phyloP scores from a whole-genome alignment of 2,329 filamentous ascomycete genomes.

The Ophiosphaerella narmari region DNA sequence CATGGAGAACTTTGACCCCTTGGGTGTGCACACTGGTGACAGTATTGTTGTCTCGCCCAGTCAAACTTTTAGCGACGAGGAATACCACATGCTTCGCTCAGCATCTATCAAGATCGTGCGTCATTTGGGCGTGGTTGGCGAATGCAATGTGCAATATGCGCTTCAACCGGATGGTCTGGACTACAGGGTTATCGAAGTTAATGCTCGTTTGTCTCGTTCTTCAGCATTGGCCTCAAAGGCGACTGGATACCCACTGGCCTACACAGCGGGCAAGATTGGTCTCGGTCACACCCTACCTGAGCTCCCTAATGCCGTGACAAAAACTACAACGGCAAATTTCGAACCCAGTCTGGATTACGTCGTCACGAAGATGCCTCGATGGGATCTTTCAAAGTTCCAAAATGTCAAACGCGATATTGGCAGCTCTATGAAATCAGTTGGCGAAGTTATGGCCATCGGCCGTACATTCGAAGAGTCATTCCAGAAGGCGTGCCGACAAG shows the following conservation, averaged over 20 bases:
- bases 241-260: conserved; percentile 94
- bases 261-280: conserved; percentile 97
- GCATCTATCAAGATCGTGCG: conserved; percentile 98
- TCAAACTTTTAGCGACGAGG: conserved; percentile 96
- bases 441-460: conserved; percentile 99
- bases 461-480: conserved; percentile 98
- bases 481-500: conserved; percentile 97
- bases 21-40: conserved; percentile 97
- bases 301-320: conserved; percentile 95
- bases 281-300: conserved; percentile 94
- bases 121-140: conserved; percentile 94
- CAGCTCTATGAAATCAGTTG: conserved; percentile 98
- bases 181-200: conserved; percentile 98
- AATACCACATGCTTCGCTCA: conserved; percentile 98
- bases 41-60: conserved; percentile 97
- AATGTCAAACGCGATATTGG: conserved; percentile 98
- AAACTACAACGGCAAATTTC: conserved; percentile 98
- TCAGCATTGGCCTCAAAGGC: conserved; percentile 97
- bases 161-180: conserved; percentile 95
- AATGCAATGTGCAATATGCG: conserved; percentile 98
- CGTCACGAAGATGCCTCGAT: conserved; percentile 97
- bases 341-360: conserved; percentile 97
- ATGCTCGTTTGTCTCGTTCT: conserved; percentile 95
- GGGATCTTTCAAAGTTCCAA: conserved; percentile 99
- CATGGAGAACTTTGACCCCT: conserved; percentile 98